Evolutionary conservation across 768 basidiomycete genomes (phyloP).

Genomic region (Solioccasus polychromus): DNA sequence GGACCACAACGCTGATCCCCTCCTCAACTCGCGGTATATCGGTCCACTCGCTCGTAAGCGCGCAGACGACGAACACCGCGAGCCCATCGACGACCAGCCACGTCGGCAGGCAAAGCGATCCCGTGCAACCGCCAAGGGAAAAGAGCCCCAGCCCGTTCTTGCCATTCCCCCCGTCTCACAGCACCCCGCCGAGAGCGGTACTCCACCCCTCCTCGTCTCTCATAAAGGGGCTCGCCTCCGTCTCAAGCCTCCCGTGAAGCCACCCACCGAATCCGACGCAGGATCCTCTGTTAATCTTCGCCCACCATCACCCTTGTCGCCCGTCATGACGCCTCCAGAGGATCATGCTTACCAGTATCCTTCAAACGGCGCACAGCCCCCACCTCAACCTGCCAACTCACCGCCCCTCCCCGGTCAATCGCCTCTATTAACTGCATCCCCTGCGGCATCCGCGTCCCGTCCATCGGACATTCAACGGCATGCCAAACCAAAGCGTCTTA

Average conservation of each 20-base stretch:
- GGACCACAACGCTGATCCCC: slow-evolving; percentile 45
- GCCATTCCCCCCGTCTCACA: slow-evolving; percentile 23
- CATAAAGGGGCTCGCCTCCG: slow-evolving; percentile 48
- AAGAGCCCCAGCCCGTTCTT: slow-evolving; percentile 34
- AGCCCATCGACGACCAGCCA: slow-evolving; percentile 45
- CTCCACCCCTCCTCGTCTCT: slow-evolving; percentile 39
- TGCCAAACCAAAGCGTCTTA: slow-evolving; percentile 73
- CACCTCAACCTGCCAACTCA: slow-evolving; percentile 14
- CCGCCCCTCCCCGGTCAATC: slow-evolving; percentile 25
- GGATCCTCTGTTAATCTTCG: slow-evolving; percentile 19
- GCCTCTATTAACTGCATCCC: slow-evolving; percentile 14
- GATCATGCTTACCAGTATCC: slow-evolving; percentile 30
- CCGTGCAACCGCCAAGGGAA: slow-evolving; percentile 36
- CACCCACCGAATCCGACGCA: slow-evolving; percentile 21
- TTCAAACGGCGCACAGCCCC: slow-evolving; percentile 21
- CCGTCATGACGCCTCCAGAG: slow-evolving; percentile 33
- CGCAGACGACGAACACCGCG: slow-evolving; percentile 40
- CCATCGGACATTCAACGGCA: slow-evolving; percentile 35
- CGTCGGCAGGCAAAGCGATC: slow-evolving; percentile 35
- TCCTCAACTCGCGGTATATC: slow-evolving; percentile 44
- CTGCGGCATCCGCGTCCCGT: slow-evolving; percentile 21
- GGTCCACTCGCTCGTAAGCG: slow-evolving; percentile 44
- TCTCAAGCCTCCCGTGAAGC: slow-evolving; percentile 43
- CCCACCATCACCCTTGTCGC: slow-evolving; percentile 32
- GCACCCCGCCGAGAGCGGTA: slow-evolving; percentile 11